Conservation (phyloP, 352 stramenopile genomes). For the Phytophthora hybrid region DNA sequence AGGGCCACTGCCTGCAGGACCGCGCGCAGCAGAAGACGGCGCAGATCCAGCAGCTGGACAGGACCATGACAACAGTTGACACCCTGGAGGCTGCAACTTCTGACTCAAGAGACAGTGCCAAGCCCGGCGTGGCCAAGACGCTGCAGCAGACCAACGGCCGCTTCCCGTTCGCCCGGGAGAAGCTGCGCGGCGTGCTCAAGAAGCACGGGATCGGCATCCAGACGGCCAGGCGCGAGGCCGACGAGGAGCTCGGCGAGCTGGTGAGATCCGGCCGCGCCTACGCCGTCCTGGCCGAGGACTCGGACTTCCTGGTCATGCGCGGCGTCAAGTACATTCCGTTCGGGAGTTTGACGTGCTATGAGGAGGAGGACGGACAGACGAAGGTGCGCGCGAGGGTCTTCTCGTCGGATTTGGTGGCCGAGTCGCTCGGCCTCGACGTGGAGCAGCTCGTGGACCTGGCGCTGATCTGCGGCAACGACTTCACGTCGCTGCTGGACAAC, state of each 20-base stretch:
- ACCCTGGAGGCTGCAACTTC: not conserved
- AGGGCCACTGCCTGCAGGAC: constrained; percentile 64
- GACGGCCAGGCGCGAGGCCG: constrained; percentile 73
- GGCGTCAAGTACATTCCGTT: constrained; percentile 88
- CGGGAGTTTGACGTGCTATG: constrained; percentile 45
- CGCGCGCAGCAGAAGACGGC: constrained; percentile 63
- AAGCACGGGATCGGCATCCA: constrained; percentile 57
- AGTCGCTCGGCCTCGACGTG: constrained; percentile 62
- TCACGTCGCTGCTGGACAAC: constrained; percentile 72
- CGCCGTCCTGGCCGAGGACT: constrained; percentile 85
- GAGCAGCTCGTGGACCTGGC: constrained; percentile 87
- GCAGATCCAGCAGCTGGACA: constrained; percentile 52
- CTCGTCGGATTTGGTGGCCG: constrained; percentile 65
- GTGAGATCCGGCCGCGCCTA: constrained; percentile 62
- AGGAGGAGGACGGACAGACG: constrained; percentile 9
- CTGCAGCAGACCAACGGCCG: constrained; percentile 72
- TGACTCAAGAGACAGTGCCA: too few species aligned
- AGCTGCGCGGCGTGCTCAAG: constrained; percentile 65
- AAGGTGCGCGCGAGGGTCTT: constrained; percentile 80
- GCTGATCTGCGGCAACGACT: constrained; percentile 90
- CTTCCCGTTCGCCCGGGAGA: constrained; percentile 83
- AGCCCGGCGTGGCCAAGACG: constrained; percentile 30
- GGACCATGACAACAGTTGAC: not conserved
- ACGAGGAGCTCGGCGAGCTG: constrained; percentile 77
- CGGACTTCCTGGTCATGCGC: constrained; percentile 90